Conservation (phyloP, 1,139 yeast genomes). For the Taphrina deformans region DNA sequence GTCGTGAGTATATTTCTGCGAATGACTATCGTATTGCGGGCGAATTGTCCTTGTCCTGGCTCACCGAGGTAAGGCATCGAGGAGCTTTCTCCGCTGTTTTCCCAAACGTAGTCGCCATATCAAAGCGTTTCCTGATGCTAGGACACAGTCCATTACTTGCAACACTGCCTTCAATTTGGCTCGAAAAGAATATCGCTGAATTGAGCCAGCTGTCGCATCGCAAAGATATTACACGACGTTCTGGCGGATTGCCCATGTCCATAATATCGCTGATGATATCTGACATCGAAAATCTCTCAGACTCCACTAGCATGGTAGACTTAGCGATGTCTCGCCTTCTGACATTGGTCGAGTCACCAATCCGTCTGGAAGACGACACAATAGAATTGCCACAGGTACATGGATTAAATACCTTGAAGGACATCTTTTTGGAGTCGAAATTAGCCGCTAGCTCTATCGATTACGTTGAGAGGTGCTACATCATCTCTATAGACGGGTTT, state of each 20-base stretch:
- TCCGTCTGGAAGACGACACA: constrained; percentile 49
- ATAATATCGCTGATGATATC: constrained; percentile 71
- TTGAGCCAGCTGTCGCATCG: constrained; percentile 54
- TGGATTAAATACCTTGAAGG: constrained; percentile 81
- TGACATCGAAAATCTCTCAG: constrained; percentile 46
- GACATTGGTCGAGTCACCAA: constrained; percentile 46
- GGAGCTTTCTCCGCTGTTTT: constrained; percentile 89
- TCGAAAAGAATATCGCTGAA: constrained; percentile 54
- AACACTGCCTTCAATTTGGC: constrained; percentile 56
- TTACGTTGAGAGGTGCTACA: constrained; percentile 60
- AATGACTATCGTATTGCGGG: constrained; percentile 48
- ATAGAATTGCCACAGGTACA: constrained; percentile 87
- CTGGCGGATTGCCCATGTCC: constrained; percentile 85
- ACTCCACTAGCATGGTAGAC: constrained; percentile 46
- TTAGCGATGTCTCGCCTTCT: constrained; percentile 55
- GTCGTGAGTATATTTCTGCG: constrained; percentile 5
- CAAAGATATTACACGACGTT: constrained; percentile 77
- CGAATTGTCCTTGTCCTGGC: constrained; percentile 60
- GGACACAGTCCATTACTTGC: constrained; percentile 43
- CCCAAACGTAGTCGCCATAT: constrained; percentile 70
- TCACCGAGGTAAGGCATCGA: constrained; percentile 74
- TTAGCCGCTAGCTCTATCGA: constrained; percentile 56
- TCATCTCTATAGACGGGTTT: constrained; percentile 62
- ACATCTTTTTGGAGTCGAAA: constrained; percentile 68
- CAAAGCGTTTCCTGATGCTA: constrained; percentile 52